Base-by-base conservation (phyloP, 164 flowering plant genomes). In the Piper longum region DNA sequence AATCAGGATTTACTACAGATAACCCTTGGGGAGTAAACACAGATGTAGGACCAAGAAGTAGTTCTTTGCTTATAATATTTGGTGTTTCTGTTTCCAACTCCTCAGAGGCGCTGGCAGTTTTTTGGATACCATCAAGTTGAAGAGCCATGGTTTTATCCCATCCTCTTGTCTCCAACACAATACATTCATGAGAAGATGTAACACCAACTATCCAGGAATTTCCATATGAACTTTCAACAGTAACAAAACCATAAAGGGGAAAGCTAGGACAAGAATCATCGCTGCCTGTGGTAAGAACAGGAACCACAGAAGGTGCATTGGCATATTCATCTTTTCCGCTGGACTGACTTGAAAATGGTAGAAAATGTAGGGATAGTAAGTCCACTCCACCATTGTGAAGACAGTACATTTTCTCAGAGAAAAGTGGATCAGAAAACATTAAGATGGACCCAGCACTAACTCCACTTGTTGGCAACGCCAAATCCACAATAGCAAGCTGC, bases 381-480 rank as follows among this genome's bases (percentile, higher is more conserved):
- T 93, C 99, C 57, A 90, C 62, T 43, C 99, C 97, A 67, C 88
- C 95, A 69, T 72, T 76, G 71, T 93, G 99, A 65, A 90, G 65
- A 56, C 81, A 68, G 72, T 76, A 90, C 64, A 87, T 82, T 75
- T 92, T 85, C 78, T 90, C 96, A 12, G 83, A 85, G 71, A 85
- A 70, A 61, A 90, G 85, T 57, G 91, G 76, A 75, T 93, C 97
- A 45, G 62, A 61, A 66, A 77, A 80, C 80, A 87, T 62, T 19
- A 80, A 71, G 61, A 90, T 70, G 17, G 60, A 61, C 62, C 74
- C 73, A 63, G 74, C 77, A 41, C 68, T 58, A 61, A 77, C 76
- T 5, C 39, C 61, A 52, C 68, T 74, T 41, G 41, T 66, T 3
- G 92, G 95, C 64, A 93, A 77, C 70, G 91, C 92, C 72, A 93